Conservation (phyloP, 331 rosid genomes). For the Stylosanthes scabra region DNA sequence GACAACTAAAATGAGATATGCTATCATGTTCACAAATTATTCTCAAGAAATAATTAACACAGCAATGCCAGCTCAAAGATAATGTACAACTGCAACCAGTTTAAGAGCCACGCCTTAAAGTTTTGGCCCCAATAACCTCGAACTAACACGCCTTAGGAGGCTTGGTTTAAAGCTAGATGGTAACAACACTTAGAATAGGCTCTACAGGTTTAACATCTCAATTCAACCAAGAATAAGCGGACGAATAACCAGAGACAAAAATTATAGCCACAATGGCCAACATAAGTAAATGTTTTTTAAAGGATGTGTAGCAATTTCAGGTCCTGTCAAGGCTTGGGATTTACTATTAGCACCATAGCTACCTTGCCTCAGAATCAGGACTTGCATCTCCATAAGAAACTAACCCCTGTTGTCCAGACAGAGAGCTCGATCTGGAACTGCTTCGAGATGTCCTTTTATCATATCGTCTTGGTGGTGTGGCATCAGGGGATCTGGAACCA, state of each 20-base stretch:
- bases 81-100: neutral
- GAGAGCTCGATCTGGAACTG: slow-evolving; percentile 81
- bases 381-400: slow-evolving; percentile 92
- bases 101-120: slow-evolving; percentile 1
- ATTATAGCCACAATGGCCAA: slow-evolving; percentile 1
- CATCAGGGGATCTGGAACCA: slow-evolving; percentile 70
- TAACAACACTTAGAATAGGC: slow-evolving; percentile 4
- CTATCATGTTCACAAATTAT: neutral
- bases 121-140: too few relatives aligned
- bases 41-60: slow-evolving; percentile 9
- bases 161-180: slow-evolving; percentile 9
- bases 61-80: neutral
- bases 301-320: slow-evolving; percentile 25
- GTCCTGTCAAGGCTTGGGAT: slow-evolving; percentile 16
- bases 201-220: slow-evolving; percentile 22
- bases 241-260: neutral
- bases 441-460: slow-evolving; percentile 55
- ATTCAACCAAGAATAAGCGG: slow-evolving; percentile 6
- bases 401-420: slow-evolving; percentile 77
- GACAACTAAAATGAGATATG: too few relatives aligned
- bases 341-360: slow-evolving; percentile 19
- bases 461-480: slow-evolving; percentile 50
- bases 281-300: neutral
- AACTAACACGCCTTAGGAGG: neutral
- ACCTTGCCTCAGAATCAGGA: slow-evolving; percentile 66